Base-by-base conservation (phyloP, 1,284 basidiomycete genomes). In the Butyriboletus pseudospeciosus region DNA sequence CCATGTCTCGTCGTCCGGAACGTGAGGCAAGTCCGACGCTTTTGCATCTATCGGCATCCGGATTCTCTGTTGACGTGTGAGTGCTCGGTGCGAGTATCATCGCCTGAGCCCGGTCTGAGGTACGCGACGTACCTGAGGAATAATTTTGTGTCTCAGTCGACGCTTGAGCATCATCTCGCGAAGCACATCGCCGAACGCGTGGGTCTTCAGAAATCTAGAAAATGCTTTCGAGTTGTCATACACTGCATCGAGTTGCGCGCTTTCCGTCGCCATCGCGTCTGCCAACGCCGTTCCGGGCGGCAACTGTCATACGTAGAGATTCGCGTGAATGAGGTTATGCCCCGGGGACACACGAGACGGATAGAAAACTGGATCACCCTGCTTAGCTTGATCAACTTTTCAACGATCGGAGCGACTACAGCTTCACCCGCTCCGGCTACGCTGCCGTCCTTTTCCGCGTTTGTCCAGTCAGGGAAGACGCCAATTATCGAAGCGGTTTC, bases 381-480 rank as follows among this genome's bases (percentile, higher is more conserved):
- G 47, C 67, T 49, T 1, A 59, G 30, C 36, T 51, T 64, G 26
- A 54, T 49, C n/a, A 65, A 6, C 30, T 49, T 60, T 12, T 30
- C 52, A 14, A 69, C 17, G 41, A 68, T 52, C 14, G 43, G 36
- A 23, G 43, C 58, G 17, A 56, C 36, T 13, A 43, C 26, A 1
- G 49, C 47, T 34, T 55, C 56, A 28, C 57, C 55, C 3, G 57
- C 64, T 36, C 56, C 52, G 3, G 28, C 37, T 16, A 49, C 53
- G n/a, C 53, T 55, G 16, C 57, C 59, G 7, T 61, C 62, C 26
- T 64, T 61, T 45, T 65, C 65, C 5, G 53, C 34, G 20, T 39
- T 46, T 20, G 61, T 47, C 76, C 76, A 78, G 48, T 76, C 72
- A 61, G 73, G 68, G 47, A 74, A 77, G 38, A 72, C 71, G 3